A percentile compares a stretch with the other conserved stretches of the same genome.
These are phyloP conservation scores for Fallopia convolvulus DNA, from an alignment of 148 eudicot genomes.

Conservation along the genomic window DNA sequence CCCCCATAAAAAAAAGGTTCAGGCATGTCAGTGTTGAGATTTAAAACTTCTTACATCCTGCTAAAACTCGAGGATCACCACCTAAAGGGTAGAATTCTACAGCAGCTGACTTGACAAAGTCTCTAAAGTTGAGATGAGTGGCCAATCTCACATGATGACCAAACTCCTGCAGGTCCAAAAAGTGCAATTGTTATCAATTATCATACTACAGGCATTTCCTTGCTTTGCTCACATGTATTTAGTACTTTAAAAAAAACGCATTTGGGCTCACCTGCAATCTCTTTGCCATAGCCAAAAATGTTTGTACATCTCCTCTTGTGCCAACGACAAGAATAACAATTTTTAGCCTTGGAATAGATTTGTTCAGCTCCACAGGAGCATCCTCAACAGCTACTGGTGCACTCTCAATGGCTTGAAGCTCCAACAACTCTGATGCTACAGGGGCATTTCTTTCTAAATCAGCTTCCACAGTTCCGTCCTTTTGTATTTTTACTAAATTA, in stretches of 20 bases:
- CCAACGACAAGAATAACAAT: slow-evolving; percentile 90
- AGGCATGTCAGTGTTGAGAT: not conserved
- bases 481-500: slow-evolving; percentile 73
- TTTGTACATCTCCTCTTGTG: slow-evolving; percentile 96
- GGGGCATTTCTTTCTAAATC: slow-evolving; percentile 36
- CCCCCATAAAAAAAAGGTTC: not conserved
- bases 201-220: not conserved
- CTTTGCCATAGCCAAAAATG: slow-evolving; percentile 78
- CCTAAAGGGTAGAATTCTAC: slow-evolving; percentile 89
- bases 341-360: slow-evolving; percentile 53
- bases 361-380: slow-evolving; percentile 25
- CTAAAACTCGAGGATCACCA: slow-evolving; percentile 84
- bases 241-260: not conserved
- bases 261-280: slow-evolving; percentile 59
- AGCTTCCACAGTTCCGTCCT: slow-evolving; percentile 53
- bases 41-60: slow-evolving; percentile 65
- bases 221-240: not conserved
- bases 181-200: slow-evolving; percentile 7
- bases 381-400: slow-evolving; percentile 24
- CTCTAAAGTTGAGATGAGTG: slow-evolving; percentile 66
- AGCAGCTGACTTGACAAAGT: slow-evolving; percentile 85
- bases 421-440: slow-evolving; percentile 45
- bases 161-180: slow-evolving; percentile 53
- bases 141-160: slow-evolving; percentile 95
- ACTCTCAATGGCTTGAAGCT: slow-evolving; percentile 36